Evolutionary conservation across 305 asterid species (phyloP).

Genomic region (Fraxinus platypoda): DNA sequence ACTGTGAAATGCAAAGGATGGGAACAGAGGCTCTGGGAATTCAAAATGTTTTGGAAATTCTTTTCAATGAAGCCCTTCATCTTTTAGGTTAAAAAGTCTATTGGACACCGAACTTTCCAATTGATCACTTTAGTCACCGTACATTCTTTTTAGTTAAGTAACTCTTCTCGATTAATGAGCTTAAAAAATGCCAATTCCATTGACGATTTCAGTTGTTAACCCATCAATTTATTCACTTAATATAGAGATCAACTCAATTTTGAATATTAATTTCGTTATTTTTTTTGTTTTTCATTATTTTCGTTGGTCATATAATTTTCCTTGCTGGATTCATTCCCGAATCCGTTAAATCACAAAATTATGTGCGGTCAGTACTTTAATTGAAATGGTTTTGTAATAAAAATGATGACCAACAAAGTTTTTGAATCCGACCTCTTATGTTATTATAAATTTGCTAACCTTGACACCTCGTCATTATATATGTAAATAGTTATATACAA

Average conservation of each 20-base stretch:
- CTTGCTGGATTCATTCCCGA: not conserved
- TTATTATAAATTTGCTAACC: no score
- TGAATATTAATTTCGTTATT: not conserved
- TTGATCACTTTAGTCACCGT: not conserved
- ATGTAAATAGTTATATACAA: no score
- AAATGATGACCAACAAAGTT: not conserved
- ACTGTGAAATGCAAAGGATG: conserved; percentile 8
- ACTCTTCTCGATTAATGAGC: not conserved
- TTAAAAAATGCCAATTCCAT: not conserved
- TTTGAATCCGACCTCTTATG: not conserved
- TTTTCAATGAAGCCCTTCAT: conserved; percentile 28
- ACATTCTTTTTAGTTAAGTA: not conserved
- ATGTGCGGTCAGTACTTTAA: not conserved
- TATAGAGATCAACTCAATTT: not conserved
- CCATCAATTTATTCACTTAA: not conserved
- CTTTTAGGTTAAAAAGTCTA: not conserved
- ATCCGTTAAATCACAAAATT: not conserved
- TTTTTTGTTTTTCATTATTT: not conserved
- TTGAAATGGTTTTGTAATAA: not conserved
- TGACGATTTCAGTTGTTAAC: not conserved
- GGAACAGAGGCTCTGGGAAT: not conserved
- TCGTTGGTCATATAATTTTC: not conserved
- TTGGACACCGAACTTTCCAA: not conserved
- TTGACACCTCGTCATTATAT: no score
- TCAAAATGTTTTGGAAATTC: conserved; percentile 30